Evolutionary conservation across 495 filamentous ascomycete genomes (phyloP), one percentile per base, ranked within the genome.

Genomic region (Aspergillus panamensis): DNA sequence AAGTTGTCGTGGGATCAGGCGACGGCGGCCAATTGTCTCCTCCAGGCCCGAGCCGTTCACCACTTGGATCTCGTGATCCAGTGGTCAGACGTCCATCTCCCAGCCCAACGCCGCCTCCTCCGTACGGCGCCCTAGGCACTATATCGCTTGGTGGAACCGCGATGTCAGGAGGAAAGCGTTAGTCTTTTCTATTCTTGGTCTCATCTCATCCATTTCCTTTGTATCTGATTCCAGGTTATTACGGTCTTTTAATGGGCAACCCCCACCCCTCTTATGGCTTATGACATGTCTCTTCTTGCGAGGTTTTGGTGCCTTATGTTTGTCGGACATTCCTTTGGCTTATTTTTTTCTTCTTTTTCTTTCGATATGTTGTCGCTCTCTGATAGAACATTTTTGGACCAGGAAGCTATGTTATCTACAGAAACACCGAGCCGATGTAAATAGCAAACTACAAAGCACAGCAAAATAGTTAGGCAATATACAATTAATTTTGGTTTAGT

Each of bases 1-100:
- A 93, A 57, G 79, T 96, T 20, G 82, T 97, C 8, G 89, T 97
- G 42, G 91, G 93, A 14, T 84, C 83, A 42, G 90, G 87, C 13
- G 88, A 90, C 59, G 86, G 88, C n/a, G 85, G 87, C 73, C 68
- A 75, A 10, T 54, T 78, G 17, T 76, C 80, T 17, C 37, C 60
- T 31, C 55, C 63, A 8, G 65, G 68, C 8, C 65, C 58, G 25
- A 45, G 44, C 19, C 43, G 35, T 17, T 60, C 65, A 25, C 50
- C 45, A 9, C 44, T 49, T 3, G 53, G 63, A 6, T 58, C 49
- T 14, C 57, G 59, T 20, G 66, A 67, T 58, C 63, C 72, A n/a
- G 58, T 64, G 40, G 59, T 20, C 21, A 64, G 72, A 57, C 63
- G 67, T 12, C 66, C 66, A 25, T 74, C 73, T 10, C 64, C 70